Conservation (phyloP, 306 rosid genomes). For the Spatholobus suberectus region DNA sequence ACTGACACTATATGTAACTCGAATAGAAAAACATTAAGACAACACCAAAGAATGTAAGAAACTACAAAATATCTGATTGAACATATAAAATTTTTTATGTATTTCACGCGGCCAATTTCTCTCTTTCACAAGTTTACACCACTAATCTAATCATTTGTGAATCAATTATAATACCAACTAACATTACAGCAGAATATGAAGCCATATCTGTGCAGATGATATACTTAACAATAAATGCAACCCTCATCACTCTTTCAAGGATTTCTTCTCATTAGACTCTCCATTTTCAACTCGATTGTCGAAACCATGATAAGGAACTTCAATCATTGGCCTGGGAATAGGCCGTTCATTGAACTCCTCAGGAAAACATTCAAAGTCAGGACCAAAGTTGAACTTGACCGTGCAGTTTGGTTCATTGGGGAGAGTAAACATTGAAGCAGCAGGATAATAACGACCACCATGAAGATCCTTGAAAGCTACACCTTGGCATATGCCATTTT, state of each 20-base stretch:
- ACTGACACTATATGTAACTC: not conserved
- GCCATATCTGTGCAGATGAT: conserved; percentile 36
- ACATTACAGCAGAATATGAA: conserved; percentile 50
- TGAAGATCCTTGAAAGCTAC: conserved; percentile 84
- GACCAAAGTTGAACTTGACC: conserved; percentile 96
- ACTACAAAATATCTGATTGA: conserved; percentile 25
- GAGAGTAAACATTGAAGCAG: conserved; percentile 94
- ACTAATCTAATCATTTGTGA: conserved; percentile 40
- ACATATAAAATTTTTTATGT: conserved; percentile 36
- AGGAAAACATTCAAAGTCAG: conserved; percentile 78
- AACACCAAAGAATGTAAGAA: conserved; percentile 13
- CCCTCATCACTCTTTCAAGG: conserved; percentile 33
- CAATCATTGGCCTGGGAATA: conserved; percentile 79
- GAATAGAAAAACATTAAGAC: not conserved
- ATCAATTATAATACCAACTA: conserved; percentile 41
- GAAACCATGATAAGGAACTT: conserved; percentile 85
- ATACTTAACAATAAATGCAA: conserved; percentile 21
- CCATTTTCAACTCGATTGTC: conserved; percentile 75
- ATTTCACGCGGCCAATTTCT: conserved; percentile 40
- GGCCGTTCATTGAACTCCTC: conserved; percentile 70
- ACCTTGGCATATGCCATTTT: conserved; percentile 91
- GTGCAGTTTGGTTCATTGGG: conserved; percentile 91
- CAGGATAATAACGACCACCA: conserved; percentile 96
- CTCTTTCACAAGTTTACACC: conserved; percentile 42
- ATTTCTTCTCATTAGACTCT: conserved; percentile 70